Evolutionary conservation across 139 green algal species (phyloP), one percentile per base, ranked within the genome.

Genomic region (Tetradesmus obliquus): DNA sequence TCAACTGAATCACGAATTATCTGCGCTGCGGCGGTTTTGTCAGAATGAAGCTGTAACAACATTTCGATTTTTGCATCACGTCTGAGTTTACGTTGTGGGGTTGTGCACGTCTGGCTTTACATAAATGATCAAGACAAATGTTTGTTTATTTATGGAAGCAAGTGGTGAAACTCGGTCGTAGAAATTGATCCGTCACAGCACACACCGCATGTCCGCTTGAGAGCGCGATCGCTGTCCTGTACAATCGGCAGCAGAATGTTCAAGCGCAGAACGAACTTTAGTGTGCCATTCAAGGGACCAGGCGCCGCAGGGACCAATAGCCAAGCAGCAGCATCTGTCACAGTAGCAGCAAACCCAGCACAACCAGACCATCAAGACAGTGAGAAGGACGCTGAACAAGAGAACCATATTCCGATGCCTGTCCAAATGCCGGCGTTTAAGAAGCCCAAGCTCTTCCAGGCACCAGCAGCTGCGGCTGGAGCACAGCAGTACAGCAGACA

Each of bases 381-480:
- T 62, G 55, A 20, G 3, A 15, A 55, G n/a, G 5, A 10, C 4
- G 3, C n/a, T 24, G 57, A 79, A n/a, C 32, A 79, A 32, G 84
- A 88, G 9, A 57, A 88, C 60, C 32, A 22, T 60, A 45, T 54
- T 22, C 79, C 66, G n/a, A 3, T 76, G 57, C 20, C 66, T 13
- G 69, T 71, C 5, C 45, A 32, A 3, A 62, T 71, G 72, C 72
- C 71, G 24, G 5, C 17, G 2, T n/a, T 51, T 15, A 91, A 91
- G 22, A 82, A 51, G 72, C 74, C 62, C 15, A 91, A 91, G 87
- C 72, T 76, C 24, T 58, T 84, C 57, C 57, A 24, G 51, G 60
- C 17, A 55, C 22, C 69, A 82, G 45, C 32, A 32, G 32, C 69
- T 84, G 69, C 45, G 22, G 60, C 62, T n/a, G 17, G 66, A 45